These are phyloP conservation scores for Xanthoconium stramineum DNA, from an alignment of 768 basidiomycete species.

Conservation along the genomic window DNA sequence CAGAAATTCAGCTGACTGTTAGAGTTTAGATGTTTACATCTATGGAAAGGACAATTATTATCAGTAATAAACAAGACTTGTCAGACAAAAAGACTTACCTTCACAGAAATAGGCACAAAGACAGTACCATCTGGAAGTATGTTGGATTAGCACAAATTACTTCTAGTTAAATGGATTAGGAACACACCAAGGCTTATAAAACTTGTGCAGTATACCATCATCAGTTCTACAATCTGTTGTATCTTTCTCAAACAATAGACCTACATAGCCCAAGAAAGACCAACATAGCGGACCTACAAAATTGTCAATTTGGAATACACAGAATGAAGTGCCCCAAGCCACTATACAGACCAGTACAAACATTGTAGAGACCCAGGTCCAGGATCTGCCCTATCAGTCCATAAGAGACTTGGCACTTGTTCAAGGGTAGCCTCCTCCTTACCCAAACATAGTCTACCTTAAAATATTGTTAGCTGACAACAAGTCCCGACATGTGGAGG, in stretches of 20 bases:
- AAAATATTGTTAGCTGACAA: neutral
- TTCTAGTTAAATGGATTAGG: neutral
- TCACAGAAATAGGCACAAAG: neutral
- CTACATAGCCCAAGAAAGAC: neutral
- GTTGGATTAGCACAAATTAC: neutral
- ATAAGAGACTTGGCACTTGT: neutral
- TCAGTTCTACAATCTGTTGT: no score
- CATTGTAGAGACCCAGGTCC: neutral
- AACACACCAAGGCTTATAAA: neutral
- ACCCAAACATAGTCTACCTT: slow-evolving; percentile 5
- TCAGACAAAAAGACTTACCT: neutral
- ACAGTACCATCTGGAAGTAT: neutral
- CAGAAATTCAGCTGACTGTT: no score
- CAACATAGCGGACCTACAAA: neutral
- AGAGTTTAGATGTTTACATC: neutral
- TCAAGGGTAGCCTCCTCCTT: neutral
- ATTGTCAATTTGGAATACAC: neutral
- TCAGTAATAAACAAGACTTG: no score
- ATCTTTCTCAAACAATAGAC: neutral
- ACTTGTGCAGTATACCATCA: no score
- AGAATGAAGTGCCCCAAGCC: neutral
- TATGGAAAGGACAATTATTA: neutral
- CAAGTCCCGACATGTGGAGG: no score
- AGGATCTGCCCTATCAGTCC: neutral
- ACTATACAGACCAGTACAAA: neutral